Evolutionary conservation across 164 flowering plant species (phyloP).

Genomic region (Berberis vulgaris): DNA sequence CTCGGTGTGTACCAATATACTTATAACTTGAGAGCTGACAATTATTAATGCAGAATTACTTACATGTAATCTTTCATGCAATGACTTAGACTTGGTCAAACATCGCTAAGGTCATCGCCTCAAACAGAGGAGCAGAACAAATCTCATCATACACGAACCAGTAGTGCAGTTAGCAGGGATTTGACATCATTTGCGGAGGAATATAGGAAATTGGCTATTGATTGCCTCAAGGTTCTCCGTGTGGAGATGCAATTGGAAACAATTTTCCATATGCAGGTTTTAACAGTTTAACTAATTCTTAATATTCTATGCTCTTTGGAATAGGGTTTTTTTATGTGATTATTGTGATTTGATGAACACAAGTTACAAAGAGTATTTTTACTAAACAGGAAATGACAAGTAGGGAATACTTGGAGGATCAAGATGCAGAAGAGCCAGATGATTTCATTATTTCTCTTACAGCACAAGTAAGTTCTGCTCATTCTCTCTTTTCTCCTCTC

Average conservation of each 20-base stretch:
- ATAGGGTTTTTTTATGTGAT: not conserved
- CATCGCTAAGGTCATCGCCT: constrained; percentile 35
- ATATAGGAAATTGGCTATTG: constrained; percentile 81
- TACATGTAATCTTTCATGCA: constrained; percentile 10
- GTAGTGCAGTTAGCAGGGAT: constrained; percentile 46
- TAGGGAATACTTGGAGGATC: constrained; percentile 86
- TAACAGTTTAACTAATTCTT: constrained; percentile 2
- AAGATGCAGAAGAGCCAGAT: constrained; percentile 99
- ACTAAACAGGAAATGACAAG: constrained; percentile 68
- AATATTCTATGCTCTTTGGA: not conserved
- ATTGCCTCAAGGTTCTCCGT: constrained; percentile 93
- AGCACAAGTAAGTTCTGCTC: constrained; percentile 51
- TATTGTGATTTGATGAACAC: not conserved
- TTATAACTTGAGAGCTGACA: not conserved
- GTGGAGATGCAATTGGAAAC: constrained; percentile 96
- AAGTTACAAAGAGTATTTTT: not conserved
- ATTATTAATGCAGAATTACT: constrained; percentile 7
- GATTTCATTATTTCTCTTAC: constrained; percentile 90
- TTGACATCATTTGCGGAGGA: constrained; percentile 90
- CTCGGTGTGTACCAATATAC: too few relatives aligned
- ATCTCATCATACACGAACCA: constrained; percentile 36
- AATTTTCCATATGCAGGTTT: constrained; percentile 89
- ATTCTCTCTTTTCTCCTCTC: not conserved
- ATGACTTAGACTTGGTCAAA: constrained; percentile 56
- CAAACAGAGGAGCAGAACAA: constrained; percentile 38